Percentiles rank a stretch among this genome's conserved stretches.
phyloP scores from a whole-genome alignment of 345 rosid genomes.

The Melaleuca alternifolia region DNA sequence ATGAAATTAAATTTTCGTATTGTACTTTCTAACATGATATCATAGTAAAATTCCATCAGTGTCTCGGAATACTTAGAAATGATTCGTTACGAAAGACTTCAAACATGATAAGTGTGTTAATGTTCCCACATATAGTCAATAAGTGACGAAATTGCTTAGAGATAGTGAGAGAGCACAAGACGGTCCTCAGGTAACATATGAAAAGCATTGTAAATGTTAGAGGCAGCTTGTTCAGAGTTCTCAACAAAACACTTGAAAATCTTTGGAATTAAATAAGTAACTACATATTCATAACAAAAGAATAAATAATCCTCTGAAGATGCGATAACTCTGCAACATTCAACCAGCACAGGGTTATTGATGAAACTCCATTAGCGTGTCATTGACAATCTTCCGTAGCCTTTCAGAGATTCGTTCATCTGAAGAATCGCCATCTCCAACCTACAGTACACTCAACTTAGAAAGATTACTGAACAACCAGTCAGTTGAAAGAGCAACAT shows the following conservation, averaged over 20 bases:
- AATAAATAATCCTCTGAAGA: neutral
- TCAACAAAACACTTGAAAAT: neutral
- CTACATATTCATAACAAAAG: neutral
- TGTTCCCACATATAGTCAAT: neutral
- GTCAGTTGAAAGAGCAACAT: neutral
- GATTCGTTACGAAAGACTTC: neutral
- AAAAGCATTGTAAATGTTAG: neutral
- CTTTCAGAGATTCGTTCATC: conserved; percentile 19
- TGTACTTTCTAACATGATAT: neutral
- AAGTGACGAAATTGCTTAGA: neutral
- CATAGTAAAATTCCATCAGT: neutral
- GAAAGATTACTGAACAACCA: neutral
- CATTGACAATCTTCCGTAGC: conserved; percentile 15
- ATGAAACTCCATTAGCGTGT: conserved; percentile 1
- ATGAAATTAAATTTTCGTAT: neutral
- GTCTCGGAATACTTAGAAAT: neutral
- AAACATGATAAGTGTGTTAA: neutral
- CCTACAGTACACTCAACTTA: conserved; percentile 3
- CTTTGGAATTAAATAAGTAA: neutral
- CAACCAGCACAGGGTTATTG: neutral
- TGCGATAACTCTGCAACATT: neutral
- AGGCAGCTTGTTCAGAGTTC: neutral
- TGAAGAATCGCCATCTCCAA: conserved; percentile 9
- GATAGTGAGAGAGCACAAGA: neutral
- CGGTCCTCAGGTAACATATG: neutral